These are phyloP conservation scores for Quercus ilex DNA, from an alignment of 306 rosid species.

Conservation along the genomic window DNA sequence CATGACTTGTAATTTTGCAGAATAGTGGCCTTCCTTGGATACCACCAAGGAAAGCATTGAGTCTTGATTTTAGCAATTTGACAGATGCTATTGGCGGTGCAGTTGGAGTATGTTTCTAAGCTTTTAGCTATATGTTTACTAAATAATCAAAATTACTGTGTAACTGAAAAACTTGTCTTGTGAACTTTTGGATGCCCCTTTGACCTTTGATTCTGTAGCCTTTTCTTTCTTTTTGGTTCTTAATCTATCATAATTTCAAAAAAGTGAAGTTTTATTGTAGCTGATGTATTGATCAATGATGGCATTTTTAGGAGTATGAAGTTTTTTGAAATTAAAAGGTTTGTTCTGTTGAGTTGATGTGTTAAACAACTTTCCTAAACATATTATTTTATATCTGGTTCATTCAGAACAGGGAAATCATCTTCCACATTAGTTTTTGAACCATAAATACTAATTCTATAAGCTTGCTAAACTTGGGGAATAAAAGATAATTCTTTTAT, in stretches of 20 bases:
- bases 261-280: neutral
- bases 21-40: conserved; percentile 88
- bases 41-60: conserved; percentile 44
- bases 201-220: neutral
- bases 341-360: neutral
- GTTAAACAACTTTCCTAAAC: neutral
- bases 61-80: conserved; percentile 58
- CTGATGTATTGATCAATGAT: neutral
- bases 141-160: neutral
- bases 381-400: neutral
- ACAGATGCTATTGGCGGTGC: conserved; percentile 55
- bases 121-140: conserved; percentile 11
- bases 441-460: neutral
- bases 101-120: conserved; percentile 71
- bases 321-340: neutral
- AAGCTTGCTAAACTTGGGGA: neutral
- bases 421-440: neutral
- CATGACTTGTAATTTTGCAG: conserved; percentile 44
- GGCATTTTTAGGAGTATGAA: neutral
- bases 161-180: neutral
- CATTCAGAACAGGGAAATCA: neutral
- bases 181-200: neutral
- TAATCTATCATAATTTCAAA: neutral
- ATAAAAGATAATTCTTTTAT: neutral
- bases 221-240: neutral